phyloP scores from a whole-genome alignment of 768 basidiomycete genomes.

The Asterophora parasitica region DNA sequence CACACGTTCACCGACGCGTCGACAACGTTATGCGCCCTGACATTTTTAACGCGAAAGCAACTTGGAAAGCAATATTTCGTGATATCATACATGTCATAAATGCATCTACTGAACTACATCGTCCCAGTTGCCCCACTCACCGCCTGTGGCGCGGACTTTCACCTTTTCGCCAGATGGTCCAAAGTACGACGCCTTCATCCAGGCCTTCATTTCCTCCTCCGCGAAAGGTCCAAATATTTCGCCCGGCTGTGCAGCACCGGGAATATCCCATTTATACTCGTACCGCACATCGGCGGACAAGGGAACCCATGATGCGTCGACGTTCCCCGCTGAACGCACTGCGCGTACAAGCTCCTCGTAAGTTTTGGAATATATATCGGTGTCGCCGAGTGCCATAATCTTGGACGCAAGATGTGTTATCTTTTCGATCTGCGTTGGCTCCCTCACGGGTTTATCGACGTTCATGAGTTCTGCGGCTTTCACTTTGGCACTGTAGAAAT shows the following conservation, averaged over 20 bases:
- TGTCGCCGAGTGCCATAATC: conserved; percentile 81
- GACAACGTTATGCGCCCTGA: too few relatives aligned
- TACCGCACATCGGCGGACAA: conserved; percentile 72
- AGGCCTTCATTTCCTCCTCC: conserved; percentile 74
- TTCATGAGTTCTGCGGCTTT: conserved; percentile 34
- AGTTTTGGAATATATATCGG: conserved; percentile 80
- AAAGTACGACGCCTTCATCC: conserved; percentile 81
- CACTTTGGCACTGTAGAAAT: conserved; percentile 23
- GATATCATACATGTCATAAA: background rate
- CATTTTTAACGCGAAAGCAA: background rate
- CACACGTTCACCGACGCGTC: too few relatives aligned
- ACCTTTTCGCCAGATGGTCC: conserved; percentile 75
- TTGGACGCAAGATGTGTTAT: conserved; percentile 87
- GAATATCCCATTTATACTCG: conserved; percentile 77
- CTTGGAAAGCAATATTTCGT: background rate
- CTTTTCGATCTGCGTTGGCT: conserved; percentile 59
- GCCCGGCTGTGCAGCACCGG: conserved; percentile 39
- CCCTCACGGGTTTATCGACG: conserved; percentile 40
- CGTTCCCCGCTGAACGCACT: conserved; percentile 66
- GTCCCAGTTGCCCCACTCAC: conserved; percentile 74
- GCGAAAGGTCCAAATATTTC: conserved; percentile 76
- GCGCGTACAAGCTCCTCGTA: conserved; percentile 81
- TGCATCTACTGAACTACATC: conserved; percentile 46
- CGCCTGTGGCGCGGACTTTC: conserved; percentile 58
- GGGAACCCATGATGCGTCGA: conserved; percentile 67